These are phyloP conservation scores for Stephanodiscus minutulus DNA, from an alignment of 108 stramenopile species.

Conservation along the genomic window DNA sequence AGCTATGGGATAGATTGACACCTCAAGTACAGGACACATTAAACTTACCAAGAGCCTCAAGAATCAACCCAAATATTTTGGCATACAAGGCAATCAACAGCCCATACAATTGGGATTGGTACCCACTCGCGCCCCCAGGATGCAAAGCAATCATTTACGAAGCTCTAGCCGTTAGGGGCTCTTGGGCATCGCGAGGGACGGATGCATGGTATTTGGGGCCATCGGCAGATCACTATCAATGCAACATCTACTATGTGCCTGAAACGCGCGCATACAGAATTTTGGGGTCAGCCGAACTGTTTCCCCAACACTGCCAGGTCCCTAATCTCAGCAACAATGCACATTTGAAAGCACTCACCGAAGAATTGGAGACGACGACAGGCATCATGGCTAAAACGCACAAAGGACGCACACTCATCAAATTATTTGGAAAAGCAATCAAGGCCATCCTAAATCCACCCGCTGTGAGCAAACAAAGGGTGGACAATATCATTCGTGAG, in stretches of 20 bases:
- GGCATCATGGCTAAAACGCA: too few species aligned
- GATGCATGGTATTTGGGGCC: conserved; percentile 34
- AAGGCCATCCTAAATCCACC: too few species aligned
- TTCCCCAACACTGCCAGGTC: conserved; percentile 7
- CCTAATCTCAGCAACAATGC: conserved; percentile 1
- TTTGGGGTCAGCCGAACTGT: conserved; percentile 1
- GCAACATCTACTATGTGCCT: conserved; percentile 21
- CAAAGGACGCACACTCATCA: too few species aligned
- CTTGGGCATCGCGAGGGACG: conserved; percentile 17
- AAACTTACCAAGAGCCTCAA: conserved; percentile 35
- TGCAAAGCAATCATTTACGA: conserved; percentile 20
- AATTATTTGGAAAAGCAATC: too few species aligned
- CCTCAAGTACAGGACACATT: conserved; percentile 40
- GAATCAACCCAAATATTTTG: conserved; percentile 37
- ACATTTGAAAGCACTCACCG: too few species aligned
- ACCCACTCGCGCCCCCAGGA: conserved; percentile 53
- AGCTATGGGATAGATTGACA: conserved; percentile 35
- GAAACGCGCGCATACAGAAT: conserved; percentile 22
- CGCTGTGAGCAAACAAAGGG: too few species aligned
- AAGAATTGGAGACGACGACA: too few species aligned
- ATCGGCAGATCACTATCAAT: conserved; percentile 19
- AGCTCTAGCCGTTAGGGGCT: conserved; percentile 7
- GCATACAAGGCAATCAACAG: conserved; percentile 21
- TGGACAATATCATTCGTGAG: too few species aligned
- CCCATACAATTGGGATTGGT: conserved; percentile 38